Base-by-base conservation (phyloP, 371 early-diverging fungal genomes). In the Gilbertella persicaria region DNA sequence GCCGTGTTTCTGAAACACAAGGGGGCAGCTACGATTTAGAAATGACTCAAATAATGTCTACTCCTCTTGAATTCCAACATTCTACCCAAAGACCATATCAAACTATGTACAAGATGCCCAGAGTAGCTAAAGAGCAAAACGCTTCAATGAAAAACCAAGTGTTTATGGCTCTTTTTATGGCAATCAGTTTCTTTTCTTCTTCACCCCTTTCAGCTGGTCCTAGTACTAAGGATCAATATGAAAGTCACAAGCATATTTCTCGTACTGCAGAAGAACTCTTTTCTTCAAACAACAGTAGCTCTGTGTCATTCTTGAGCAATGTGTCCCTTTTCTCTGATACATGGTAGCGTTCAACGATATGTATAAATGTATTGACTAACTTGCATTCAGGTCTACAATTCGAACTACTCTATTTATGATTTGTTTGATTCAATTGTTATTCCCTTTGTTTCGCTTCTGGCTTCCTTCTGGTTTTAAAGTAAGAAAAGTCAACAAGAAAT, bases 141-240 rank as follows among this genome's bases (percentile, higher is more conserved):
- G 12, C 37, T 37, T 9, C 23, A 35, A 25, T 25, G 17, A 13
- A 60, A n/a, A 67, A 70, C 14, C 75, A 75, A 35, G 64, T 72
- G 9, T 73, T 79, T 36, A 75, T 75, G 79, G 75, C 76, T 7
- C 45, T 71, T 8, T 75, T 75, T 42, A 73, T 71, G 70, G 64
- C 65, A 10, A 62, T 76, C 33, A 63, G 71, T 20, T 61, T 74
- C 55, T 74, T 76, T 36, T 73, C 79, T 8, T 50, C 75, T 0
- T 68, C 73, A 13, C 78, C 78, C 19, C 55, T 78, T 13, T 72
- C 69, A 8, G 55, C 73, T 12, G 69, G 71, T 4, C 60, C 78
- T 12, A 59, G 57, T 6, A 60, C 58, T 16, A 51, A 65, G 23
- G 73, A 66, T 8, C 73, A 76, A 36, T 66, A 58, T 49, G 63